Conservation (phyloP, 192 early-diverging fungal species). For the Coemansia sp. region DNA sequence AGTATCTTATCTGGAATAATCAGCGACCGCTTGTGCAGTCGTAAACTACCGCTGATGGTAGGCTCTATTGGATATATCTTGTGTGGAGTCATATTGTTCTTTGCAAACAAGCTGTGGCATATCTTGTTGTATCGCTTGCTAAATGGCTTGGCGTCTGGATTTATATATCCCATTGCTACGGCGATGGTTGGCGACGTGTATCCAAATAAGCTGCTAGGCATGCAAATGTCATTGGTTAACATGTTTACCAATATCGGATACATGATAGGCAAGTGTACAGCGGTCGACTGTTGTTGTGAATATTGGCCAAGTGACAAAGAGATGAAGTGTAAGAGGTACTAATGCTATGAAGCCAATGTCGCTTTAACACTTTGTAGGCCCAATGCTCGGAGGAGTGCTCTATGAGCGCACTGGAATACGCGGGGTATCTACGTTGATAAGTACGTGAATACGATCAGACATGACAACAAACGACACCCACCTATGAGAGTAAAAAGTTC, state of each 20-base stretch:
- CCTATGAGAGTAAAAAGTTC: no score
- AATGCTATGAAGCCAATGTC: not conserved
- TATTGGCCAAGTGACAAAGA: not conserved
- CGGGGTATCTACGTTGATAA: conserved; percentile 39
- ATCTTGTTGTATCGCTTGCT: conserved; percentile 39
- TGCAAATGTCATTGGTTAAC: conserved; percentile 42
- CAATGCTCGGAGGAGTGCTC: conserved; percentile 32
- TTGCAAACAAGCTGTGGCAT: conserved; percentile 45
- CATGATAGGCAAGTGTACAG: conserved; percentile 25
- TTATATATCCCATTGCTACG: conserved; percentile 35
- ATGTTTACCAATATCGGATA: conserved; percentile 39
- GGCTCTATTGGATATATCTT: conserved; percentile 31
- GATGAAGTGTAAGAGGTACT: not conserved
- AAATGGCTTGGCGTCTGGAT: conserved; percentile 50
- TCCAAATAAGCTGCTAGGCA: conserved; percentile 41
- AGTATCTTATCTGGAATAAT: conserved; percentile 38
- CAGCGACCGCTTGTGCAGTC: conserved; percentile 39
- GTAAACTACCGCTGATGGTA: conserved; percentile 38
- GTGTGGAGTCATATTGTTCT: conserved; percentile 31
- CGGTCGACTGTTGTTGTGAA: not conserved
- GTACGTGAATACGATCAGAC: conserved; percentile 17
- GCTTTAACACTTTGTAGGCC: conserved; percentile 19
- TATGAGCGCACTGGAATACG: conserved; percentile 38
- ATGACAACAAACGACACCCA: not conserved
- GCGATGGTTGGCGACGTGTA: conserved; percentile 44